phyloP scores from a whole-genome alignment of 2,329 filamentous ascomycete species.

The Cladophialophora immunda region DNA sequence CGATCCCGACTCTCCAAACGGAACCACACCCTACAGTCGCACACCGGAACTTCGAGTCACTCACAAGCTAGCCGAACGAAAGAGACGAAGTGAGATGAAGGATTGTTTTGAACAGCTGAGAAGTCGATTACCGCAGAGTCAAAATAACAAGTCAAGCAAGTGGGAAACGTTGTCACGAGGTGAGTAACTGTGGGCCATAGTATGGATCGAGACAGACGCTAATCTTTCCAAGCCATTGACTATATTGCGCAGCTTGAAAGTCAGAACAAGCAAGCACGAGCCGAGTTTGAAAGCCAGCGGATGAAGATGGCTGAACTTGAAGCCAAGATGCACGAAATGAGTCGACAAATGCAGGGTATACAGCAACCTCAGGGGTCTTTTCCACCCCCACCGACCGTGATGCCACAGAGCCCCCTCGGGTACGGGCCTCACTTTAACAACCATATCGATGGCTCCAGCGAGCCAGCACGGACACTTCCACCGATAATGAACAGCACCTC shows the following conservation, averaged over 20 bases:
- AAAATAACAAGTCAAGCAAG: conserved; percentile 62
- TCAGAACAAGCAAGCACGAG: conserved; percentile 47
- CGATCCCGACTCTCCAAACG: conserved; percentile 53
- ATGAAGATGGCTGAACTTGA: conserved; percentile 41
- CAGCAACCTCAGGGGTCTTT: conserved; percentile 40
- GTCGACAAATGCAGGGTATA: conserved; percentile 40
- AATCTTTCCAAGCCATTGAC: conserved; percentile 53
- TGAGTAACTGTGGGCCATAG: conserved; percentile 39
- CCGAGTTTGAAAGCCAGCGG: conserved; percentile 49
- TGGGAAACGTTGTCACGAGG: conserved; percentile 61
- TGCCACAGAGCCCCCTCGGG: conserved; percentile 36
- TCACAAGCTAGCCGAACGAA: conserved; percentile 60
- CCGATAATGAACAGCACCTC: conserved; percentile 54
- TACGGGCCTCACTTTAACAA: conserved; percentile 38
- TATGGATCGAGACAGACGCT: conserved; percentile 4
- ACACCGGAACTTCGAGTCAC: conserved; percentile 60
- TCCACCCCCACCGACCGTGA: conserved; percentile 38
- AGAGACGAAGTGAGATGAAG: conserved; percentile 62
- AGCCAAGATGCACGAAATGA: conserved; percentile 49
- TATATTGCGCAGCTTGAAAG: conserved; percentile 57
- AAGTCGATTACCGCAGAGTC: conserved; percentile 53
- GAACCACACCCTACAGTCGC: conserved; percentile 58
- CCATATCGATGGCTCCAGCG: conserved; percentile 39
- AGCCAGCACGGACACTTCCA: conserved; percentile 57
- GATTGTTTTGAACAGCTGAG: conserved; percentile 59